Evolutionary conservation across 257 asterid genomes (phyloP), one percentile per base, ranked within the genome.

Genomic region (Vinca minor): DNA sequence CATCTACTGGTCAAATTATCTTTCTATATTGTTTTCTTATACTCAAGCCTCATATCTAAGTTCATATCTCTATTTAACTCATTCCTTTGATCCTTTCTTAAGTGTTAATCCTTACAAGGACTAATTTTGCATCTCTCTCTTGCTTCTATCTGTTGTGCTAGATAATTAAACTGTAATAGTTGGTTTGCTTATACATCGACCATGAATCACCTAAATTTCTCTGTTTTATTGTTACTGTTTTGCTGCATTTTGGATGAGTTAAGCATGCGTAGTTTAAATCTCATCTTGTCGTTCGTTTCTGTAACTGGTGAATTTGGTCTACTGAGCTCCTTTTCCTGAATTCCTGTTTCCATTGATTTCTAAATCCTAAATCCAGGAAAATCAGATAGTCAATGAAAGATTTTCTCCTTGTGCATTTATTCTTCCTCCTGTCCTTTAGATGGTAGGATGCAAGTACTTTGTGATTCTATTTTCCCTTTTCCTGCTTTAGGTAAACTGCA

Each of bases 401-500:
- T 56, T 38, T 10, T 70, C 13, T 46, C 28, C 20, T 42, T 41
- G 23, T 44, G 38, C 28, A 25, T 28, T 20, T 12, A 42, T n/a
- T 26, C 53, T 47, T 35, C 14, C 41, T 44, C 11, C 18, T 46
- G 23, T 63, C 47, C n/a, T 32, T 54, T 44, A 34, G 42, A 25
- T 15, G 3, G 13, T 32, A 39, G 31, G 73, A 18, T 12, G 57
- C 42, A 48, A 47, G 2, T 54, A 23, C 6, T 34, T 23, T 34
- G 13, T 42, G 1, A 18, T 21, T 53, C 21, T 9, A 18, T 53
- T 66, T 44, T 36, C 29, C 61, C 18, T 23, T 26, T 70, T 66
- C 67, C 64, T 61, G 26, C 59, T 61, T 65, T 65, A 62, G 46
- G 54, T 68, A 56, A 57, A 26, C 57, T 60, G 73, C 69, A 58